Evolutionary conservation across 1,284 basidiomycete genomes (phyloP).

Genomic region (Butyriboletus appendiculatus): DNA sequence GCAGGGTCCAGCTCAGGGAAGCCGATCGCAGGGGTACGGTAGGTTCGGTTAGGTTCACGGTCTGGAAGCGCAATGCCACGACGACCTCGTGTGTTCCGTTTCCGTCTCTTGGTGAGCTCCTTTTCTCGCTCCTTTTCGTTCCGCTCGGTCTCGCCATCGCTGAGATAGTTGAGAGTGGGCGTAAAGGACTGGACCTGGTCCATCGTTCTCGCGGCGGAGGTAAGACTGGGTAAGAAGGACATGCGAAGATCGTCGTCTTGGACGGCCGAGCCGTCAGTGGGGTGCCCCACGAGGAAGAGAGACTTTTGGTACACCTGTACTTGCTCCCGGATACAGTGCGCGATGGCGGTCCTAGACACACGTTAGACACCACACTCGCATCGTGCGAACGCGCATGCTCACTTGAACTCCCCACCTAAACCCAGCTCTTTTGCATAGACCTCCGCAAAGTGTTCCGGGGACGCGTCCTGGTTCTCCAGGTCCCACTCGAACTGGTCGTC

Average conservation of each 20-base stretch:
- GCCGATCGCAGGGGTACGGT: constrained; percentile 84
- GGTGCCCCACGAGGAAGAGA: constrained; percentile 88
- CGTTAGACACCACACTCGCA: constrained; percentile 8
- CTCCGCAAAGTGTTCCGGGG: constrained; percentile 93
- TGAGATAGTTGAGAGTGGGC: constrained; percentile 87
- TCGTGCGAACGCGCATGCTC: constrained; percentile 33
- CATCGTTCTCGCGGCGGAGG: constrained; percentile 68
- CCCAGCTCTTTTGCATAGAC: constrained; percentile 89
- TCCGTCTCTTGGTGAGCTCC: constrained; percentile 82
- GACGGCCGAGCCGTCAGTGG: constrained; percentile 75
- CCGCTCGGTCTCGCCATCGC: constrained; percentile 85
- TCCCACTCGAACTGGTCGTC: constrained; percentile 99
- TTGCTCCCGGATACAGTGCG: constrained; percentile 96
- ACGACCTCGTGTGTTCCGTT: constrained; percentile 86
- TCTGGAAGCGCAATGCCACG: constrained; percentile 92
- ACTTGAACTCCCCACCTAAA: constrained; percentile 91
- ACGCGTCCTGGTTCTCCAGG: constrained; percentile 74
- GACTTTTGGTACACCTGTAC: constrained; percentile 91
- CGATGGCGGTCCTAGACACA: constrained; percentile 82
- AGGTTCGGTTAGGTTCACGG: constrained; percentile 90
- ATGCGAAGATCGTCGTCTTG: constrained; percentile 92
- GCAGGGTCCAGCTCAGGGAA: constrained; percentile 78
- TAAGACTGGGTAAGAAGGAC: constrained; percentile 84
- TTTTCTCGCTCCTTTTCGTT: constrained; percentile 94
- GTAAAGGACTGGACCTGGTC: constrained; percentile 82